Evolutionary conservation across 352 stramenopile genomes (phyloP), one percentile per base, ranked within the genome.

Genomic region (Nothophytophthora sp.): DNA sequence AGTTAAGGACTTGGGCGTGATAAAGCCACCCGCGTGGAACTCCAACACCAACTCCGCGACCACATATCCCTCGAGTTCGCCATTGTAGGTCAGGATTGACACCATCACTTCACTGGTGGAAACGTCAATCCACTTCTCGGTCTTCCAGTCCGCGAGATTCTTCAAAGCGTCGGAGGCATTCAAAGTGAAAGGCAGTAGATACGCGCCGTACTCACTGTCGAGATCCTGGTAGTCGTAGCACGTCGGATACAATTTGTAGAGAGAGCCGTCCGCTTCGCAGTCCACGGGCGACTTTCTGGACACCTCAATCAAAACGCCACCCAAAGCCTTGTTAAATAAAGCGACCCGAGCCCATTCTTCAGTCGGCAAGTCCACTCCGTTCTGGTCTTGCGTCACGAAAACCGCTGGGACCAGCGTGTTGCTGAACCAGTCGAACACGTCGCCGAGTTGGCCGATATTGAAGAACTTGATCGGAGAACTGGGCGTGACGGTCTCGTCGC

Each of bases 331-430:
- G 24, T 80, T 76, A 29, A 69, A 77, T 12, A 44, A 45, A 8
- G 53, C 61, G 4, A 81, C 51, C 12, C 55, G 56, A 9, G 47
- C 61, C 42, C 55, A 70, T 18, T 68, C 47, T 23, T 74, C 52
- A 5, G 37, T 38, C 3, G 50, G 32, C 1, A 84, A 22, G 16
- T 61, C 30, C 1, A 63, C 43, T 12, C 56, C 67, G 30, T 81
- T 81, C 37, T 76, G 67, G 36, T 76, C 63, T 20, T 68, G 54
- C 3, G 69, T 80, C 44, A 81, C 64, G 11, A 83, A 83, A 10
- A 75, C 52, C 2, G 35, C 47, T 2, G 63, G 73, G 3, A 80
- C 63, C n/a, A 83, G 59, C 18, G 70, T 56, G 22, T 67, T 57
- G 3, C 37, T 56, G 19, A 84, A 32, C 67, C 67, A 84, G 36